Evolutionary conservation across 257 asterid species (phyloP).

Genomic region (Linderniella brevidens): DNA sequence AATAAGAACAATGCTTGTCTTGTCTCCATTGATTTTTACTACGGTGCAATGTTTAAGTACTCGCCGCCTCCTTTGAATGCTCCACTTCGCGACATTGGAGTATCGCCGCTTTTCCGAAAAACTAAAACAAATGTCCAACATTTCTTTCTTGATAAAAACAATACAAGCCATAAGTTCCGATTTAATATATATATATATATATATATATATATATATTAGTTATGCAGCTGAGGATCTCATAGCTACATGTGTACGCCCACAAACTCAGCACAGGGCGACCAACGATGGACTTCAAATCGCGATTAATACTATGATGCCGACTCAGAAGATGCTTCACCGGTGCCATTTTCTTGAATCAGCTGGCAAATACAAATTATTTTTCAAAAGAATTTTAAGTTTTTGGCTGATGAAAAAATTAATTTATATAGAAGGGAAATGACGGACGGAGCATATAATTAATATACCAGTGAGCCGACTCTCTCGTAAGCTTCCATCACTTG

Average conservation of each 20-base stretch:
- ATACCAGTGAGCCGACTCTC: slow-evolving; percentile 89
- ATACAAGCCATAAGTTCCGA: too few relatives aligned
- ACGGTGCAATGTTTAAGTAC: too few relatives aligned
- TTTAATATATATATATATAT: too few relatives aligned
- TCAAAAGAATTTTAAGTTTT: neutral
- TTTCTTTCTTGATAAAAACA: too few relatives aligned
- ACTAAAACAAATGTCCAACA: too few relatives aligned
- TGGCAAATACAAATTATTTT: slow-evolving; percentile 14
- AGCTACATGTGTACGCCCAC: neutral
- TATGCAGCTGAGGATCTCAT: too few relatives aligned
- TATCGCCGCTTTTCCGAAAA: too few relatives aligned
- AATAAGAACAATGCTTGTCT: too few relatives aligned
- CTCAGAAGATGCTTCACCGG: slow-evolving; percentile 18
- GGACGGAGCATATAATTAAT: neutral
- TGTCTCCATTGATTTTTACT: too few relatives aligned
- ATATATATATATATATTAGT: too few relatives aligned
- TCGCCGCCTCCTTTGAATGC: too few relatives aligned
- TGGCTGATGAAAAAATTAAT: neutral
- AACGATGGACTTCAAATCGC: neutral
- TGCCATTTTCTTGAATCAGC: slow-evolving; percentile 56
- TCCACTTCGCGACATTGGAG: too few relatives aligned
- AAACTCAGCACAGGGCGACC: neutral
- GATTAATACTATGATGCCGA: slow-evolving; percentile 2
- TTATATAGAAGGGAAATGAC: neutral
- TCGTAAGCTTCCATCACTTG: slow-evolving; percentile 87